Conservation (phyloP, 371 early-diverging fungal species). For the Capillidium rhysosporum region DNA sequence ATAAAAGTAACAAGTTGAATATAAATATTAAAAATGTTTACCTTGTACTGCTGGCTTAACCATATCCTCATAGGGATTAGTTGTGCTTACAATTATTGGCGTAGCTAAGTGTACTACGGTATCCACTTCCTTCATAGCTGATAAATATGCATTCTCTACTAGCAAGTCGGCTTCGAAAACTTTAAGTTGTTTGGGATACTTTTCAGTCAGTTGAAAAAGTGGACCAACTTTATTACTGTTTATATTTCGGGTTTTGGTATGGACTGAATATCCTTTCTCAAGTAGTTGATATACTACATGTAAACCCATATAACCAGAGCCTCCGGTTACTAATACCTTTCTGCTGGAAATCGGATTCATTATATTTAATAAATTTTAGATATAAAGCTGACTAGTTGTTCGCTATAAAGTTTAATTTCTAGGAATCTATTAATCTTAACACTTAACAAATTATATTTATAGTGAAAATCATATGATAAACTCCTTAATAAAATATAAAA, state of each 20-base stretch:
- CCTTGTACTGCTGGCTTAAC: background rate
- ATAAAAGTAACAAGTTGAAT: background rate
- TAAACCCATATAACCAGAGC: background rate
- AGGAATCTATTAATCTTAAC: too few species aligned
- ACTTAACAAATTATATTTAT: too few species aligned
- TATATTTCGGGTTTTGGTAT: background rate
- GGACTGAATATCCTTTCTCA: background rate
- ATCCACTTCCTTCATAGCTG: background rate
- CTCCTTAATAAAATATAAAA: too few species aligned
- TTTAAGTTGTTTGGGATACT: background rate
- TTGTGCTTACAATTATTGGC: background rate
- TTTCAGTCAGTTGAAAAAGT: background rate
- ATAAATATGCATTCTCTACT: background rate
- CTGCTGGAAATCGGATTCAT: too few species aligned
- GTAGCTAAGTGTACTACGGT: background rate
- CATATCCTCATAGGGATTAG: background rate
- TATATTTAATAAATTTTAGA: too few species aligned
- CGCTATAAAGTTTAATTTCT: too few species aligned
- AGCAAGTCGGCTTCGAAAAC: slow-evolving; percentile 1
- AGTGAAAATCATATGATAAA: too few species aligned
- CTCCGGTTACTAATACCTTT: background rate
- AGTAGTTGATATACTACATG: background rate
- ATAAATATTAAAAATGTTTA: background rate
- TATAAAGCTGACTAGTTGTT: too few species aligned
- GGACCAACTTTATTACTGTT: background rate